phyloP scores from a whole-genome alignment of 2,329 filamentous ascomycete species.

The Cryphonectria japonica region DNA sequence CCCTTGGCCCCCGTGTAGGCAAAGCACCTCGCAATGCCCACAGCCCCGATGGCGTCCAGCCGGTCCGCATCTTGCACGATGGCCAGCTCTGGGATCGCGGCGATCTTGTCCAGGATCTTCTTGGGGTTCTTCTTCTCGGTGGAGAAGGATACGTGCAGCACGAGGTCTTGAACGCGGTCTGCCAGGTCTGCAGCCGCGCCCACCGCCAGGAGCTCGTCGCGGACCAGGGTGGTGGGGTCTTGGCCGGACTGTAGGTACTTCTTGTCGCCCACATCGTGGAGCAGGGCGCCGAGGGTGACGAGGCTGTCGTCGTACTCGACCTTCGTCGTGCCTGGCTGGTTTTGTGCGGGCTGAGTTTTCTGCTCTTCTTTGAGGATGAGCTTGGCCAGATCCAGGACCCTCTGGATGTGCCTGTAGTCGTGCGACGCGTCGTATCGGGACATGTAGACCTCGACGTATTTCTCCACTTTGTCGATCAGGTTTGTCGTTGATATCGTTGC shows the following conservation, averaged over 20 bases:
- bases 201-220: slow-evolving; percentile 57
- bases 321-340: slow-evolving; percentile 9
- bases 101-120: slow-evolving; percentile 62
- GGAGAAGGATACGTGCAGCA: slow-evolving; percentile 78
- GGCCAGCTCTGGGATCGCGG: slow-evolving; percentile 71
- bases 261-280: slow-evolving; percentile 88
- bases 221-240: slow-evolving; percentile 60
- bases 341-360: slow-evolving; percentile 29
- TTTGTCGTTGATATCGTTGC: neutral
- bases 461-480: slow-evolving; percentile 59
- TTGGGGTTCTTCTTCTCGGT: slow-evolving; percentile 70
- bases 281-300: slow-evolving; percentile 71
- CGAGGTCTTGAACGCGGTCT: slow-evolving; percentile 70
- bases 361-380: slow-evolving; percentile 60
- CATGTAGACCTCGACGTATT: slow-evolving; percentile 74
- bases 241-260: slow-evolving; percentile 71
- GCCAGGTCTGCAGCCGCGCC: slow-evolving; percentile 66
- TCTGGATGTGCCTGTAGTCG: slow-evolving; percentile 81
- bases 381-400: slow-evolving; percentile 73
- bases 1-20: slow-evolving; percentile 72
- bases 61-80: slow-evolving; percentile 92
- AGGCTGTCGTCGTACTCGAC: slow-evolving; percentile 52
- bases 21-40: slow-evolving; percentile 81
- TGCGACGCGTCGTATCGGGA: slow-evolving; percentile 81
- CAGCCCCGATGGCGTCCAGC: slow-evolving; percentile 83